Evolutionary conservation across 306 rosid genomes (phyloP).

Genomic region (Rosa multiflora): DNA sequence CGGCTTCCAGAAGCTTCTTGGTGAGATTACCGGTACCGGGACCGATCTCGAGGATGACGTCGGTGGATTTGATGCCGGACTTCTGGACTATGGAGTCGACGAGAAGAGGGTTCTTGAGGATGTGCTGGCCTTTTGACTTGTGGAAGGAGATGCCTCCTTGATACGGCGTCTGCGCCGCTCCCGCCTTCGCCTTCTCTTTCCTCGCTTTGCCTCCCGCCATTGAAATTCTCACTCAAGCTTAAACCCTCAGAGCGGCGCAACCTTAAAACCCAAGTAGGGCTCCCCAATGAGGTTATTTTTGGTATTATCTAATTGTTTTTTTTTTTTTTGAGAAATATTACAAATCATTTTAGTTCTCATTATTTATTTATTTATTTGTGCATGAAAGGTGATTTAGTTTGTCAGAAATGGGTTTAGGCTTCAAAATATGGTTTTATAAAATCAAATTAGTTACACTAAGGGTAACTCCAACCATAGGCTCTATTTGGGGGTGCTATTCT

Average conservation of each 20-base stretch:
- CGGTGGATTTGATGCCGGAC: conserved; percentile 53
- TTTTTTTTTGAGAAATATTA: no score
- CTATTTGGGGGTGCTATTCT: no score
- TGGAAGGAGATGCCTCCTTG: conserved; percentile 61
- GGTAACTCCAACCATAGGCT: no score
- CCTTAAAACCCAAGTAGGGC: background rate
- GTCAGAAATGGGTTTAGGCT: no score
- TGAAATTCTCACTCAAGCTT: background rate
- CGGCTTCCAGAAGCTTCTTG: conserved; percentile 61
- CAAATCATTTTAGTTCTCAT: no score
- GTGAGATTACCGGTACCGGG: conserved; percentile 67
- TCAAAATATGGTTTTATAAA: no score
- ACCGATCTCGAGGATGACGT: conserved; percentile 55
- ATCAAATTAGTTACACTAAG: no score
- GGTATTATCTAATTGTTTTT: background rate
- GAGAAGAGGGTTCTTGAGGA: conserved; percentile 48
- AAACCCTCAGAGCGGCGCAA: background rate
- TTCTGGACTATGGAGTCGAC: conserved; percentile 55
- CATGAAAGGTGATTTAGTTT: no score
- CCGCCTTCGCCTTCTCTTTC: conserved; percentile 46
- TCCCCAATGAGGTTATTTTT: background rate
- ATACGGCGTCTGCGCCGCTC: conserved; percentile 36
- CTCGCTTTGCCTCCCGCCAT: conserved; percentile 62
- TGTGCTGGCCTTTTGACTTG: conserved; percentile 63
- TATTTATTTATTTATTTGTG: no score